Evolutionary conservation across 2,329 filamentous ascomycete genomes (phyloP).

Genomic region (Ceratocystiopsis sp.): DNA sequence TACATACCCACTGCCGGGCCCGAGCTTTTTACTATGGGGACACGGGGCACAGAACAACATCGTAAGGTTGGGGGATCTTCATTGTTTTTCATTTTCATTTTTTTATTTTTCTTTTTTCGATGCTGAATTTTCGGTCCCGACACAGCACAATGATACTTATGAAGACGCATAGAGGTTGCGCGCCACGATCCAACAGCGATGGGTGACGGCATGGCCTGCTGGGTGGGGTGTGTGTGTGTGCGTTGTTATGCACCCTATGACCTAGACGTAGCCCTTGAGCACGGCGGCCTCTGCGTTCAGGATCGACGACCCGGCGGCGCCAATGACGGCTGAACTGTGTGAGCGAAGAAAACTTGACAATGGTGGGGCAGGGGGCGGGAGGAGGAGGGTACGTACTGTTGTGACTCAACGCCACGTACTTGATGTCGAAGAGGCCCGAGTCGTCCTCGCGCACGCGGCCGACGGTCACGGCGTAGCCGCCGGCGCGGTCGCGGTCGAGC

Average conservation of each 20-base stretch:
- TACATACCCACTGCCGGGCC: no score
- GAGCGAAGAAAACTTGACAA: slow-evolving; percentile 7
- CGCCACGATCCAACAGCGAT: no score
- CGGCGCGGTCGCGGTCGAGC: slow-evolving; percentile 69
- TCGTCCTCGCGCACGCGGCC: slow-evolving; percentile 75
- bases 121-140: no score
- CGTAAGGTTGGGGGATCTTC: neutral
- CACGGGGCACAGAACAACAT: neutral
- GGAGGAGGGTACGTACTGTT: slow-evolving; percentile 33
- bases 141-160: no score
- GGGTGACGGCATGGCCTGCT: neutral
- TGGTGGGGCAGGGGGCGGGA: neutral
- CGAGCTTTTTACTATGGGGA: neutral
- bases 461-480: slow-evolving; percentile 81
- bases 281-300: slow-evolving; percentile 86
- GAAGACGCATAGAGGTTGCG: no score
- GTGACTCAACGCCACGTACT: slow-evolving; percentile 86
- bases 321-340: slow-evolving; percentile 53
- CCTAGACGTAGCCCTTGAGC: slow-evolving; percentile 65
- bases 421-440: slow-evolving; percentile 80
- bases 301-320: slow-evolving; percentile 89
- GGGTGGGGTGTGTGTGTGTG: no score
- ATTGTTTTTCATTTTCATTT: neutral
- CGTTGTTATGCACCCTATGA: neutral
- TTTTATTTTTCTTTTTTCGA: no score